Evolutionary conservation across 202 grass and related monocot genomes (phyloP), one percentile per base, ranked within the genome.

Genomic region (Thinopyrum obtusiflorum): DNA sequence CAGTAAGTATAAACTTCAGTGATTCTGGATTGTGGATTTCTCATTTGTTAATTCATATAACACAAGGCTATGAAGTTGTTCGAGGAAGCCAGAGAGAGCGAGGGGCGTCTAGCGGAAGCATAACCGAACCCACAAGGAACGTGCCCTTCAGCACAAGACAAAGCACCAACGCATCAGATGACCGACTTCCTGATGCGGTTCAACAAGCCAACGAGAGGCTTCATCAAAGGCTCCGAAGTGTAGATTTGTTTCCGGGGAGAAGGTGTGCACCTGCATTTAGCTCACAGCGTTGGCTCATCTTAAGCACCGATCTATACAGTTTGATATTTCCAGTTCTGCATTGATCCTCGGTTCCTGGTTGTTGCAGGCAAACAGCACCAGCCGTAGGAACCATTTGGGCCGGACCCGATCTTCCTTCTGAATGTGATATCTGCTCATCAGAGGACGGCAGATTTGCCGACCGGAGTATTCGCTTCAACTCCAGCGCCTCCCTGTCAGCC

Each of bases 141-240:
- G 46, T 17, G 35, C 40, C 61, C 46, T 26, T 21, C 23, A 60
- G 9, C 46, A 61, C 64, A 21, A 29, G 75, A 61, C 51, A 46
- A 39, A 60, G 67, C 49, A 51, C 24, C 23, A 47, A 46, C 55
- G 46, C 53, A 84, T 70, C 31, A 10, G 44, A 80, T 37, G 82
- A 88, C 65, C 73, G 76, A 73, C 89, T 88, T 49, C 70, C 70
- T 74, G 39, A 73, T 27, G 39, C 23, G 6, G 81, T 88, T 29
- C 78, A 20, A 46, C 81, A 78, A 31, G 89, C 85, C n/a, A 87
- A 78, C 61, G 83, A 91, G 84, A 85, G 89, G 46, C 77, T 91
- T 91, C 65, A 81, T 40, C 47, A 66, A 24, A 85, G 81, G 53
- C 69, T 91, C 11, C 20, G 61, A 75, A 85, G 86, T 23, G 26